A percentile compares a stretch with the other conserved stretches of the same genome.
phyloP scores from a whole-genome alignment of 2,329 filamentous ascomycete species.

The Lasiodiplodia sp. region DNA sequence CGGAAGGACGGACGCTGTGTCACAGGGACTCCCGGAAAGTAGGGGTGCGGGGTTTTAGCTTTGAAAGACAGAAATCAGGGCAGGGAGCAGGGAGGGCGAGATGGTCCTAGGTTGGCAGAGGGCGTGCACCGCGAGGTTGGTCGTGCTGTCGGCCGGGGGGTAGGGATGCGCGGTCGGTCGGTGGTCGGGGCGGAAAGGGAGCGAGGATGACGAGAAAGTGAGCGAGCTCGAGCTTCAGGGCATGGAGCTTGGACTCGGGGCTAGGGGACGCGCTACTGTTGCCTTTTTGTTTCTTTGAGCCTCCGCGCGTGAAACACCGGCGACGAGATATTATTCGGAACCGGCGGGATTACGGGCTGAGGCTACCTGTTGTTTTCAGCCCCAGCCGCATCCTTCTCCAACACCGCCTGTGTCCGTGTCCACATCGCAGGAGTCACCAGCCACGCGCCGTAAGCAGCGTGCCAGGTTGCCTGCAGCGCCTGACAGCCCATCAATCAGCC shows the following conservation, averaged over 20 bases:
- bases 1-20: constrained; percentile 1
- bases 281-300: constrained; percentile 16
- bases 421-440: constrained; percentile 8
- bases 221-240: constrained; percentile 12
- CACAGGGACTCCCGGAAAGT: background rate
- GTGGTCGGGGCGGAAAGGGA: constrained; percentile 24
- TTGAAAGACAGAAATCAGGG: background rate
- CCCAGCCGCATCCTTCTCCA: background rate
- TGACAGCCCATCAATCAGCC: constrained; percentile 18
- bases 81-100: constrained; percentile 21
- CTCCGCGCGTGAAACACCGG: constrained; percentile 4
- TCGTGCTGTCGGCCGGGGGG: constrained; percentile 22
- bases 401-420: background rate
- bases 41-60: constrained; percentile 13
- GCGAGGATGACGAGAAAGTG: constrained; percentile 13
- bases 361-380: constrained; percentile 19
- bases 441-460: constrained; percentile 21
- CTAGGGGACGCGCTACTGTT: constrained; percentile 18
- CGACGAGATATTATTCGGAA: background rate
- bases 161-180: constrained; percentile 26
- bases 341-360: constrained; percentile 8
- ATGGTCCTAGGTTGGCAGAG: background rate
- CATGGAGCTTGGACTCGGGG: constrained; percentile 25
- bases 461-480: constrained; percentile 16
- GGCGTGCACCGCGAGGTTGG: constrained; percentile 21